A percentile compares a stretch with the other conserved stretches of the same genome.
Conservation (phyloP, 805 yeast species). For the Candida krabiensis region DNA sequence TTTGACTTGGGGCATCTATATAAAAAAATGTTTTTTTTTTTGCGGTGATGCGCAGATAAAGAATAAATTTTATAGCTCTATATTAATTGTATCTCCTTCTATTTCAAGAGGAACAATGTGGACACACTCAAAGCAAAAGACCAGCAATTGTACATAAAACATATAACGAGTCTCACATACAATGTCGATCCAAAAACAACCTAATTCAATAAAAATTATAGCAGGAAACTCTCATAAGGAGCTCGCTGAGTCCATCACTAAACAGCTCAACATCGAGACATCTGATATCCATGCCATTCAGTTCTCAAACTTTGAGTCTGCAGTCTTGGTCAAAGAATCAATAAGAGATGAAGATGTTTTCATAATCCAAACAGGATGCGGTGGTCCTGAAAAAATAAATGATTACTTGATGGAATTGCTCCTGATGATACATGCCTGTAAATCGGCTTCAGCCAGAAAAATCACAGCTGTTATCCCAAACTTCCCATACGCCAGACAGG, state of each 20-base stretch:
- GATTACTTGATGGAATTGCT: slow-evolving; percentile 85
- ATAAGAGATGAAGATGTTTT: slow-evolving; percentile 90
- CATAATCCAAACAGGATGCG: slow-evolving; percentile 83
- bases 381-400: slow-evolving; percentile 73
- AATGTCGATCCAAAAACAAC: slow-evolving; percentile 35
- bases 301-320: slow-evolving; percentile 85
- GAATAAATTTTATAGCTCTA: too few species aligned
- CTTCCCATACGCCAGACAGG: slow-evolving; percentile 97
- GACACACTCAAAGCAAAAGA: too few species aligned
- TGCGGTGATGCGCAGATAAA: too few species aligned
- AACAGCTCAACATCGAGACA: slow-evolving; percentile 61
- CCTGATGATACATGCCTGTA: slow-evolving; percentile 90
- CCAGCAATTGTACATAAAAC: too few species aligned
- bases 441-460: slow-evolving; percentile 91
- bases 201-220: slow-evolving; percentile 50
- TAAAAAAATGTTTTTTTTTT: too few species aligned
- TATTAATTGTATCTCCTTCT: too few species aligned
- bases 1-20: too few species aligned
- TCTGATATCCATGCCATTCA: slow-evolving; percentile 80
- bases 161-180: too few species aligned
- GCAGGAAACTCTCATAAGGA: slow-evolving; percentile 82
- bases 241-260: slow-evolving; percentile 71
- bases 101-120: too few species aligned
- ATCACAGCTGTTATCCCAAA: slow-evolving; percentile 94
- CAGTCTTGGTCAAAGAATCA: slow-evolving; percentile 84